phyloP scores from a whole-genome alignment of 176 grass and related monocot species.

The Raddia guianensis region DNA sequence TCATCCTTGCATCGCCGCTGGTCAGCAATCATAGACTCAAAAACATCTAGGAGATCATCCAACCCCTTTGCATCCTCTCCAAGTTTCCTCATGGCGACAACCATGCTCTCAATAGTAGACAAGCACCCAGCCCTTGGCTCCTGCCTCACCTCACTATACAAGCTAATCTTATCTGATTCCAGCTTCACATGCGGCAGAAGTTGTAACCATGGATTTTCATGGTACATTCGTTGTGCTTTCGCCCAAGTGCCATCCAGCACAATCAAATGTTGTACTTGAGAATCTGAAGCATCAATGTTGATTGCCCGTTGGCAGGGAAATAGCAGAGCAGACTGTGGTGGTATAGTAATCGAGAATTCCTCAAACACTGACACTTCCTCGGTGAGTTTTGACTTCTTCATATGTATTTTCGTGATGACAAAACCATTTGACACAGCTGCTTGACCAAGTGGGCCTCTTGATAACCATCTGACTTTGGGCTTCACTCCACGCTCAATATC shows the following conservation, averaged over 20 bases:
- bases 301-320: slow-evolving; percentile 79
- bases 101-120: slow-evolving; percentile 91
- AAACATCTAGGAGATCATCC: slow-evolving; percentile 72
- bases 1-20: slow-evolving; percentile 79
- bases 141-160: slow-evolving; percentile 83
- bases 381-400: slow-evolving; percentile 58
- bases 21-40: slow-evolving; percentile 85
- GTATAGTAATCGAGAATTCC: slow-evolving; percentile 77
- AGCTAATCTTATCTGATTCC: slow-evolving; percentile 59
- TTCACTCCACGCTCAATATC: slow-evolving; percentile 71
- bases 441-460: slow-evolving; percentile 52
- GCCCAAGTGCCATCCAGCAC: slow-evolving; percentile 94
- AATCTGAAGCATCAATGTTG: slow-evolving; percentile 62
- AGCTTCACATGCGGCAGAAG: slow-evolving; percentile 80
- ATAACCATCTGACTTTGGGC: slow-evolving; percentile 78
- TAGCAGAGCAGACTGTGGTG: slow-evolving; percentile 65
- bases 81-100: slow-evolving; percentile 74
- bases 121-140: slow-evolving; percentile 84
- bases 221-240: slow-evolving; percentile 93
- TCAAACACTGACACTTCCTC: slow-evolving; percentile 53
- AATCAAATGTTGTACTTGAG: slow-evolving; percentile 69
- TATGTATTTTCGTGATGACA: slow-evolving; percentile 65
- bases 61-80: slow-evolving; percentile 60
- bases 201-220: slow-evolving; percentile 94
- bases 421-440: slow-evolving; percentile 68